Base-by-base conservation (phyloP, 2,329 filamentous ascomycete species). In the Plenodomus tracheiphilus region DNA sequence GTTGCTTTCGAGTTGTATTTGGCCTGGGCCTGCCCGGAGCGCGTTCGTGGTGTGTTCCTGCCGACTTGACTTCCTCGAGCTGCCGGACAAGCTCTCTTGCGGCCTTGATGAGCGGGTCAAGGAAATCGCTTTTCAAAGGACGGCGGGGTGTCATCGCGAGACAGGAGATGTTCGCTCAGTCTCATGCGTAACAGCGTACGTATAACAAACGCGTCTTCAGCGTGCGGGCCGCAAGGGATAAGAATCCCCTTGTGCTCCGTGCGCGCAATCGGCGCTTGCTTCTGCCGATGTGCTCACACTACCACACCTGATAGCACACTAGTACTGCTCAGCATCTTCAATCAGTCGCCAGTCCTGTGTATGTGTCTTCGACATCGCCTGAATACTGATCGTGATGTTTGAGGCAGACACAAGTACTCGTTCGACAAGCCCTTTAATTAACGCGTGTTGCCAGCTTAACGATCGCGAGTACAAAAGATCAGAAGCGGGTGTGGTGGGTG, bases 41-140 rank as follows among this genome's bases (percentile, higher is more conserved):
- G 34, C 22, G 25, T 47, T 43, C 18, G 21, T 43, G 4, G 22
- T 39, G 22, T 18, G 32, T 25, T 42, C 18, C 20, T 42, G 32
- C 45, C 15, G 22, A 32, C 39, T 32, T 34, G 7, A 47, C 34
- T 34, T 42, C 21, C 21, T 47, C 15, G 9, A 47, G 22, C 22
- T 22, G 34, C 34, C 4, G 18, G n/a, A 38, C 9, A 47, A 22
- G 39, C 30, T 21, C 10, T 42, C 20, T 34, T 1, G 45, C 21
- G 41, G 39, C 30, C 39, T 9, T 25, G 25, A 38, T n/a, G 37
- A 47, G 3, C 9, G 18, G 2, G 10, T 47, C 22, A 18, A 32
- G 36, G 11, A 21, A 19, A 5, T 42, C 15, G 21, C 20, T 8
- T 11, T 42, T 5, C 3, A 19, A 41, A 41, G 22, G 39, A 47